phyloP scores from a whole-genome alignment of 768 basidiomycete species.

The Xerocomellus amylosporus region DNA sequence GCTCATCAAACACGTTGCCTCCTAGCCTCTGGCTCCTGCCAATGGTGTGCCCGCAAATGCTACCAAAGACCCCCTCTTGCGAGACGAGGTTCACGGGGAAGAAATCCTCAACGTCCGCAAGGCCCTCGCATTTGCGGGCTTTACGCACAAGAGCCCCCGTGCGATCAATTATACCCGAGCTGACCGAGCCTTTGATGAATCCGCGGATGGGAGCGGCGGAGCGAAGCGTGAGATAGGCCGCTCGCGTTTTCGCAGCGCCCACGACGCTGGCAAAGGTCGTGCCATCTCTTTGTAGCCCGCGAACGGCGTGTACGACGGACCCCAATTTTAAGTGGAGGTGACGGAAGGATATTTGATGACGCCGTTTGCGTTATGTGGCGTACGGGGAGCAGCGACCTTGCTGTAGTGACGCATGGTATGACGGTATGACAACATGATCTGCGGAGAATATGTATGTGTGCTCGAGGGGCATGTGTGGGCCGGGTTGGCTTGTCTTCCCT shows the following conservation, averaged over 20 bases:
- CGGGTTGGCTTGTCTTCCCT: constrained; percentile 6
- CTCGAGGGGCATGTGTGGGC: constrained; percentile 9
- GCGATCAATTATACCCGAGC: constrained; percentile 72
- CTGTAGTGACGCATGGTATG: constrained; percentile 28
- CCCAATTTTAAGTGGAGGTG: constrained; percentile 22
- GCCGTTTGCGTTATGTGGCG: constrained; percentile 33
- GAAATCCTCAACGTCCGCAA: constrained; percentile 90
- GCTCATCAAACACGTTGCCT: constrained; percentile 31
- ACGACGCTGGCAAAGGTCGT: constrained; percentile 66
- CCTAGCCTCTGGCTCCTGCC: constrained; percentile 83
- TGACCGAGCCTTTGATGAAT: constrained; percentile 66
- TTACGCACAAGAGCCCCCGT: constrained; percentile 87
- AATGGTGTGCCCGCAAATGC: constrained; percentile 81
- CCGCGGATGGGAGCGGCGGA: constrained; percentile 49
- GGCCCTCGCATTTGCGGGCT: constrained; percentile 85
- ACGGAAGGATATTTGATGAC: constrained; percentile 27
- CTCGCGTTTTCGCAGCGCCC: constrained; percentile 57
- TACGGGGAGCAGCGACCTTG: constrained; percentile 26
- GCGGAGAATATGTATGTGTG: constrained; percentile 23
- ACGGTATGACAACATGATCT: constrained; percentile 29
- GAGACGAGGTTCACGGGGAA: constrained; percentile 80
- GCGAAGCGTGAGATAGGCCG: constrained; percentile 59
- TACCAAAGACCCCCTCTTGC: constrained; percentile 86
- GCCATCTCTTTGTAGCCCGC: constrained; percentile 75
- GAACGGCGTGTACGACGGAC: constrained; percentile 27